phyloP scores from a whole-genome alignment of 202 grass and related monocot genomes.

The Dendrocalamus latiflorus region DNA sequence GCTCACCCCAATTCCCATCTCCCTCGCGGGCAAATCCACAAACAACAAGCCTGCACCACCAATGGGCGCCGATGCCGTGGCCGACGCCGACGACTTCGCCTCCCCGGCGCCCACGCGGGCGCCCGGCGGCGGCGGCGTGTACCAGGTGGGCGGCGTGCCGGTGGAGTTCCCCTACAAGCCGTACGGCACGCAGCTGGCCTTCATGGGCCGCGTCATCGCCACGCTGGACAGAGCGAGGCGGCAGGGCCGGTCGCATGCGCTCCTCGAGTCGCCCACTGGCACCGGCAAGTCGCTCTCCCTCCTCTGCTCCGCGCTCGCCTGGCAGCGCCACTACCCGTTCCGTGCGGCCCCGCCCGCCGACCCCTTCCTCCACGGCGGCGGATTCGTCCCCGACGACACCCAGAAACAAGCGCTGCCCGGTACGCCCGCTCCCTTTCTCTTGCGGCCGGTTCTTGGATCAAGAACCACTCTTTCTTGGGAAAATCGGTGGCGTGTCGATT shows the following conservation, averaged over 20 bases:
- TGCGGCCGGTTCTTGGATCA: conserved; percentile 22
- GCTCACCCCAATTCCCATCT: not conserved
- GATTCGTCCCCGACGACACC: conserved; percentile 65
- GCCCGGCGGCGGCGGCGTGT: conserved; percentile 30
- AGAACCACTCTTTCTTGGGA: conserved; percentile 10
- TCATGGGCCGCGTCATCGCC: conserved; percentile 90
- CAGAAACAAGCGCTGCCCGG: conserved; percentile 33
- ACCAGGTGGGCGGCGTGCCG: conserved; percentile 74
- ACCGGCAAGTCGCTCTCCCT: conserved; percentile 92
- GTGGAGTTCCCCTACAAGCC: conserved; percentile 93
- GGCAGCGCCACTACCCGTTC: conserved; percentile 67
- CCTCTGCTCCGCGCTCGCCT: conserved; percentile 87
- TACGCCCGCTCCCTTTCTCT: not conserved
- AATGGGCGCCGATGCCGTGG: conserved; percentile 2
- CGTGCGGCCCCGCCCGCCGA: conserved; percentile 34
- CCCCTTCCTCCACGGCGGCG: conserved; percentile 69
- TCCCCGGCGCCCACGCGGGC: not conserved
- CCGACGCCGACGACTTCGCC: conserved; percentile 30
- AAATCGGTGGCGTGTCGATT: not conserved
- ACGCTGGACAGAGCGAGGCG: conserved; percentile 71
- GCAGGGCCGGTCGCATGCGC: conserved; percentile 72
- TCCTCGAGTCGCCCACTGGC: conserved; percentile 95
- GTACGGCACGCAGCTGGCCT: conserved; percentile 90
- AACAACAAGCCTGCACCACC: not conserved
- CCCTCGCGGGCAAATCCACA: not conserved